Percentiles rank a stretch among this genome's conserved stretches.
phyloP scores from a whole-genome alignment of 345 rosid genomes.

The Passiflora organensis region DNA sequence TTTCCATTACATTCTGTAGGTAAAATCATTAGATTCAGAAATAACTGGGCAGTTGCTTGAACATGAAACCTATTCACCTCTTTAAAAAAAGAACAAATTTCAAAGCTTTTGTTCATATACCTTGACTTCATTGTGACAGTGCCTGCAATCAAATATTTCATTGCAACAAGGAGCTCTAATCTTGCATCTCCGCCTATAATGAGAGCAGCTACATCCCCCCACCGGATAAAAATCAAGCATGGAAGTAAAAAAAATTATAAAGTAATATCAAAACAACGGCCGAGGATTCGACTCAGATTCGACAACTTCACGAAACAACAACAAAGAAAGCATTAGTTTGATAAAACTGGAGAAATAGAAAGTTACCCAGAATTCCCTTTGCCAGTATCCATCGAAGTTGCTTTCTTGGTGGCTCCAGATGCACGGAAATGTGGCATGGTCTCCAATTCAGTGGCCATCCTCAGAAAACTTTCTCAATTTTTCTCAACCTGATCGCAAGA shows the following conservation, averaged over 20 bases:
- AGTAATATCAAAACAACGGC: neutral
- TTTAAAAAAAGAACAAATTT: neutral
- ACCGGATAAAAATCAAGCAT: too few species aligned
- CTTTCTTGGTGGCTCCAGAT: constrained; percentile 10
- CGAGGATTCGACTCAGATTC: too few species aligned
- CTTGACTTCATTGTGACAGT: constrained; percentile 90
- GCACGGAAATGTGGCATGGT: constrained; percentile 2
- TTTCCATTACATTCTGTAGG: constrained; percentile 55
- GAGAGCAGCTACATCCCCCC: constrained; percentile 51
- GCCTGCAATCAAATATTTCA: constrained; percentile 78
- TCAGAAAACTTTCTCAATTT: too few species aligned
- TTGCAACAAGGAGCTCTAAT: constrained; percentile 83
- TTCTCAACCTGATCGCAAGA: too few species aligned
- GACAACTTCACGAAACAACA: too few species aligned
- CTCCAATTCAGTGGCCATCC: neutral
- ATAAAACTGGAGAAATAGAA: neutral
- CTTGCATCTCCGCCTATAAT: constrained; percentile 80
- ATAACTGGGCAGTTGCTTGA: too few species aligned
- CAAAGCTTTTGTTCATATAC: constrained; percentile 19
- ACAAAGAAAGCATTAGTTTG: neutral
- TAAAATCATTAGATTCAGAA: constrained; percentile 1
- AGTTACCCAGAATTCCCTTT: constrained; percentile 65
- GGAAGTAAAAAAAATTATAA: neutral
- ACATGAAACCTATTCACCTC: too few species aligned
- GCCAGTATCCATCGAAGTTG: constrained; percentile 35